Percentiles rank a stretch among this genome's conserved stretches.
Evolutionary conservation across 2,329 filamentous ascomycete genomes (phyloP).

Genomic region (Penicillium glabrum): DNA sequence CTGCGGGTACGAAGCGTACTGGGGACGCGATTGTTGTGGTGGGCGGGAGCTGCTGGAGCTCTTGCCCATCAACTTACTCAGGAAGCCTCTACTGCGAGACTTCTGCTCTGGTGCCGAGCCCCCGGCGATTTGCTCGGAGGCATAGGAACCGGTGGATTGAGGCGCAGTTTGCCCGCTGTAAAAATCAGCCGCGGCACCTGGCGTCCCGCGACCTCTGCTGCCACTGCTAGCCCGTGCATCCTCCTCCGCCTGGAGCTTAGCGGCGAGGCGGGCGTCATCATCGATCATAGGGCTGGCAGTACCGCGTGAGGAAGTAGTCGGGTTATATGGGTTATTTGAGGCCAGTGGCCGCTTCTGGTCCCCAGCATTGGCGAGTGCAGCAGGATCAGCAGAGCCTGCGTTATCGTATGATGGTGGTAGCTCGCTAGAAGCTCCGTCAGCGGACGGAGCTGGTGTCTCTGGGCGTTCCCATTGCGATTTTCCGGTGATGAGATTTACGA

Average conservation of each 20-base stretch:
- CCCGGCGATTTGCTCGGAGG: slow-evolving; percentile 7
- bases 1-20: slow-evolving; percentile 22
- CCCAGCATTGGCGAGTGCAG: slow-evolving; percentile 33
- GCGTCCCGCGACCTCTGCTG: slow-evolving; percentile 15
- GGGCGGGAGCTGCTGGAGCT: slow-evolving; percentile 21
- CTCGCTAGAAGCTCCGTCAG: slow-evolving; percentile 38
- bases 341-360: slow-evolving; percentile 52
- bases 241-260: slow-evolving; percentile 80
- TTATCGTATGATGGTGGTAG: slow-evolving; percentile 61
- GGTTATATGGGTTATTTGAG: slow-evolving; percentile 72
- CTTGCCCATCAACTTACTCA: slow-evolving; percentile 57
- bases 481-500: slow-evolving; percentile 84
- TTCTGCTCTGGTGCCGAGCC: slow-evolving; percentile 36
- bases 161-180: slow-evolving; percentile 37
- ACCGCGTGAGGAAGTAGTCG: slow-evolving; percentile 4
- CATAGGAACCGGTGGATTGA: slow-evolving; percentile 15
- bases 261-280: slow-evolving; percentile 72
- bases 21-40: slow-evolving; percentile 19
- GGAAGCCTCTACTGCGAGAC: slow-evolving; percentile 43
- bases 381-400: slow-evolving; percentile 45
- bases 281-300: slow-evolving; percentile 40
- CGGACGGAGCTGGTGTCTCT: slow-evolving; percentile 49
- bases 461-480: slow-evolving; percentile 89
- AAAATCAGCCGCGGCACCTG: slow-evolving; percentile 49
- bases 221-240: slow-evolving; percentile 56